phyloP scores from a whole-genome alignment of 306 rosid species.

The Prunus dulcis region DNA sequence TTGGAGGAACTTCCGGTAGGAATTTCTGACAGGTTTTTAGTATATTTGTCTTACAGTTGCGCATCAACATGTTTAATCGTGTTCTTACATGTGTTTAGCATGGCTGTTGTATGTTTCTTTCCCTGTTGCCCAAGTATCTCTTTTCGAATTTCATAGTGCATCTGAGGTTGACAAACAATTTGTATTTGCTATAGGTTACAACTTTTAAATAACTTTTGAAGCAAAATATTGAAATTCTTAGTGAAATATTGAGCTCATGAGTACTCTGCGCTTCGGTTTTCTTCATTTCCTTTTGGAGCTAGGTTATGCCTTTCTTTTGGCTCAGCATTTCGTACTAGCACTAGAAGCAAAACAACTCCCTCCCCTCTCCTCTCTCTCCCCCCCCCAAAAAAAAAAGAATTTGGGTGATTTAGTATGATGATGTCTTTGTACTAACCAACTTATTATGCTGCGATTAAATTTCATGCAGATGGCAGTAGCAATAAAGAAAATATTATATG shows the following conservation, averaged over 20 bases:
- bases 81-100: not conserved
- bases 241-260: not conserved
- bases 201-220: not conserved
- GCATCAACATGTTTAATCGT: not conserved
- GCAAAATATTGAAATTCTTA: not conserved
- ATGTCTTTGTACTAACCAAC: not conserved
- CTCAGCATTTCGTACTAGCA: no score
- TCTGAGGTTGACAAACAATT: not conserved
- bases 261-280: not conserved
- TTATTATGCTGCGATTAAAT: not conserved
- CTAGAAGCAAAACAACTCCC: not conserved
- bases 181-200: not conserved
- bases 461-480: conserved; percentile 73
- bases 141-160: not conserved
- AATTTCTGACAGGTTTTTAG: conserved; percentile 14
- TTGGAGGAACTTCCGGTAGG: conserved; percentile 82
- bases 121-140: not conserved
- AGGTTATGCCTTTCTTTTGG: not conserved
- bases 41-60: not conserved
- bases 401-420: not conserved
- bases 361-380: no score
- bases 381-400: no score
- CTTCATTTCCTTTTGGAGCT: not conserved
- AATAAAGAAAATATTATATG: conserved; percentile 83
- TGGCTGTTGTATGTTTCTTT: not conserved